Evolutionary conservation across 129 eudicot species (phyloP).

Genomic region (Erigeron canadensis): DNA sequence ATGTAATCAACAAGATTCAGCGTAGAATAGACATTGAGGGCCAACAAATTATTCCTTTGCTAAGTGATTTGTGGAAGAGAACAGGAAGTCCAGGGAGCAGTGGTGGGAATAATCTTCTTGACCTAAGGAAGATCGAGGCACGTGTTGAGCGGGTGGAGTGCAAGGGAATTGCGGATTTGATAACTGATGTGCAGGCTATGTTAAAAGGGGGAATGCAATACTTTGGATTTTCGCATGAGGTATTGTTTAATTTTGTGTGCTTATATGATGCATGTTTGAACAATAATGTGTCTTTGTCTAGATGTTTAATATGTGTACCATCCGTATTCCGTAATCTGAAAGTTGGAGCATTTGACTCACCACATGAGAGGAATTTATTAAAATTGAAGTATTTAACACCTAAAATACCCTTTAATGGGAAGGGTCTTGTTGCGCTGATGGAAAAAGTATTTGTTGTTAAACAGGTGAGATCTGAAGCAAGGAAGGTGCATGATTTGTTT

Average conservation of each 20-base stretch:
- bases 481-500: conserved; percentile 85
- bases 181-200: conserved; percentile 87
- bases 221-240: conserved; percentile 81
- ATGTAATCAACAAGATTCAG: conserved; percentile 68
- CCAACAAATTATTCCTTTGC: conserved; percentile 73
- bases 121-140: conserved; percentile 64
- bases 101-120: conserved; percentile 49
- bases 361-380: neutral
- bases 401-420: neutral
- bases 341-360: neutral
- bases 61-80: conserved; percentile 88
- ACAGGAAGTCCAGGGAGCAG: conserved; percentile 39
- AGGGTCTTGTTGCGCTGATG: neutral
- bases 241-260: conserved; percentile 29
- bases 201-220: conserved; percentile 68
- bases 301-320: neutral
- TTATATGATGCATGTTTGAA: neutral
- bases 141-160: conserved; percentile 68
- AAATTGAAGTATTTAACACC: neutral
- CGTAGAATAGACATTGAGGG: conserved; percentile 88
- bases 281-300: neutral
- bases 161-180: conserved; percentile 66
- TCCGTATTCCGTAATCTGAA: neutral
- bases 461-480: conserved; percentile 91
- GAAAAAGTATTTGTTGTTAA: conserved; percentile 5